Evolutionary conservation across 805 yeast genomes (phyloP).

Genomic region (Candida quercuum): DNA sequence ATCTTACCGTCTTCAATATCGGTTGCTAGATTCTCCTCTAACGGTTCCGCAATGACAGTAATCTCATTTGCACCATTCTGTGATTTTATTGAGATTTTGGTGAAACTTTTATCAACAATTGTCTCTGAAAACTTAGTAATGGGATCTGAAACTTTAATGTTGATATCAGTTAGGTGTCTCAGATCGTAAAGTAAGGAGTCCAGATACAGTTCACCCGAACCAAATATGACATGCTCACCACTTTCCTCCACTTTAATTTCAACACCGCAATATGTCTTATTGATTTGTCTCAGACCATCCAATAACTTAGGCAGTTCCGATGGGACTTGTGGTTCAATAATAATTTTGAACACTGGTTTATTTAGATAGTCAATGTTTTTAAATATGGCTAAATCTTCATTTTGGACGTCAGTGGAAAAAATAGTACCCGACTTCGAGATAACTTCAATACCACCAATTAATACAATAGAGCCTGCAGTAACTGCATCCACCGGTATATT

Average conservation of each 20-base stretch:
- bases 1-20: slow-evolving; percentile 53
- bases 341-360: slow-evolving; percentile 68
- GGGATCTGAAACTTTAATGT: slow-evolving; percentile 82
- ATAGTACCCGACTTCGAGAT: slow-evolving; percentile 62
- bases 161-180: slow-evolving; percentile 52
- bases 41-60: slow-evolving; percentile 73
- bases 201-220: slow-evolving; percentile 83
- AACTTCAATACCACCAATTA: slow-evolving; percentile 60
- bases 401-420: slow-evolving; percentile 21
- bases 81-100: slow-evolving; percentile 59
- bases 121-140: slow-evolving; percentile 78
- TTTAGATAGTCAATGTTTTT: slow-evolving; percentile 38
- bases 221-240: slow-evolving; percentile 78
- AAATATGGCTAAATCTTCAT: slow-evolving; percentile 25
- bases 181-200: slow-evolving; percentile 81
- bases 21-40: slow-evolving; percentile 45
- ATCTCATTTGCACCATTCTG: slow-evolving; percentile 49
- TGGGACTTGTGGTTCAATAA: slow-evolving; percentile 78
- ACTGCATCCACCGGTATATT: slow-evolving; percentile 47
- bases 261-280: slow-evolving; percentile 60
- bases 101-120: slow-evolving; percentile 55
- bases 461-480: slow-evolving; percentile 61
- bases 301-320: slow-evolving; percentile 70
- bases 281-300: slow-evolving; percentile 60
- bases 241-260: slow-evolving; percentile 76